phyloP scores from a whole-genome alignment of 306 rosid genomes.

The Geum urbanum region DNA sequence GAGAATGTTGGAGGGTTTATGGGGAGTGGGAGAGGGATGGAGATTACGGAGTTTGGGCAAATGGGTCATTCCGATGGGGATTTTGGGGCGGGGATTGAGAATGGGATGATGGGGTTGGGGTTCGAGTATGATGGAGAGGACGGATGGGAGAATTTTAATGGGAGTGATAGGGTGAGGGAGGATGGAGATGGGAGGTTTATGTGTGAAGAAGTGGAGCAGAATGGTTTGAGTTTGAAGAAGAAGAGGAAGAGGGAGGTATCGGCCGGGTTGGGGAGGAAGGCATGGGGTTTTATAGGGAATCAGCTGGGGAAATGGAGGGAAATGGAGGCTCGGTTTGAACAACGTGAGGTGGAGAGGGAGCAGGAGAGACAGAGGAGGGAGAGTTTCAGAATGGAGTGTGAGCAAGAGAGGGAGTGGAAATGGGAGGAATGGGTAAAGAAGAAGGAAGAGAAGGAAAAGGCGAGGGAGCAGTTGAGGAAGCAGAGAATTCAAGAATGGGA shows the following conservation, averaged over 20 bases:
- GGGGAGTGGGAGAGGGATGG: conserved; percentile 51
- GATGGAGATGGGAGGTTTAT: conserved; percentile 65
- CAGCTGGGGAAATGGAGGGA: conserved; percentile 72
- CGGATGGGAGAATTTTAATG: conserved; percentile 69
- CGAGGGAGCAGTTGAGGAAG: conserved; percentile 55
- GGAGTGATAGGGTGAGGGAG: conserved; percentile 50
- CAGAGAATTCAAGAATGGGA: conserved; percentile 75
- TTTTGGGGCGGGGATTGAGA: conserved; percentile 63
- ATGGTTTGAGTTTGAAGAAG: conserved; percentile 40
- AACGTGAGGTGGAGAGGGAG: conserved; percentile 68
- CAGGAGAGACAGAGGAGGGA: conserved; percentile 71
- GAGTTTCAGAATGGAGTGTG: conserved; percentile 43
- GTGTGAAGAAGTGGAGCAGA: conserved; percentile 64
- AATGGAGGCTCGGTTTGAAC: conserved; percentile 75
- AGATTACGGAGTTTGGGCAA: conserved; percentile 67
- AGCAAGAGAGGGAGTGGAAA: conserved; percentile 64
- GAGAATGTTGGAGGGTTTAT: conserved; percentile 52
- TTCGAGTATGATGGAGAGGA: conserved; percentile 80
- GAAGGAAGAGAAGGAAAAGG: conserved; percentile 52
- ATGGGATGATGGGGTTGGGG: conserved; percentile 77
- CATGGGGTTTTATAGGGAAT: conserved; percentile 59
- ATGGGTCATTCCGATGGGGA: conserved; percentile 74
- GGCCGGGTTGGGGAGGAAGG: conserved; percentile 64
- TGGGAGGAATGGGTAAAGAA: conserved; percentile 64
- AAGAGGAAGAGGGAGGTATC: conserved; percentile 66